Evolutionary conservation across 176 grass and related monocot genomes (phyloP), one percentile per base, ranked within the genome.

Genomic region (Calamus simplicifolius): DNA sequence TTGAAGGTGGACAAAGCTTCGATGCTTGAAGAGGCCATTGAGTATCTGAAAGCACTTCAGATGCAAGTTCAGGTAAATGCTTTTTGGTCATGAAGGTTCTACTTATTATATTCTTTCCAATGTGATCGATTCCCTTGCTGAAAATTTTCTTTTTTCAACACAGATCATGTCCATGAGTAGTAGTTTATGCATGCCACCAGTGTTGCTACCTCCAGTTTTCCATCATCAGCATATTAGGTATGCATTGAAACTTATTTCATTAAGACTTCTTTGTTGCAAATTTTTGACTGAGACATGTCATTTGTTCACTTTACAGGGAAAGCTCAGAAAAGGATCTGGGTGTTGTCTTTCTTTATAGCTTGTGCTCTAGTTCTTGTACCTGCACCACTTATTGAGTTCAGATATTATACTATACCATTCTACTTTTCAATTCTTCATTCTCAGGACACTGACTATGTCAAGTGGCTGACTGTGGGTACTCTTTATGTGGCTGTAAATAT

Each of bases 351-450:
- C 88, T 67, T 75, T 66, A 18, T 91, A 7, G 76, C 87, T 25
- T 75, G 84, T 55, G 75, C 65, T 6, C 72, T 97, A 5, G 92
- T 85, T 57, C 75, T 97, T 4, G 55, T 97, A 16, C 92, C 92
- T 62, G 87, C 83, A 1, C 92, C 92, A 0, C 70, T 97, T 52
- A 60, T 97, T 25, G 92, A 97, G 77, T 97, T 97, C 69, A 88
- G 92, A 90, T 97, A 91, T 73, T 91, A 87, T 18, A 97, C 92
- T 16, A 88, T 97, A 73, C 92, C 92, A 19, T 85, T 97, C 18
- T 55, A 88, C 48, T 73, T 91, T 48, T 52, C 87, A 29, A 62
- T 85, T 59, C 81, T 97, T 70, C 84, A 91, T 81, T 97, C 81
- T 12, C 75, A 74, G 58, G 29, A 78, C 28, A 76, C 68, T 27